phyloP scores from a whole-genome alignment of 371 early-diverging fungal species.

The Batkoa obscura region DNA sequence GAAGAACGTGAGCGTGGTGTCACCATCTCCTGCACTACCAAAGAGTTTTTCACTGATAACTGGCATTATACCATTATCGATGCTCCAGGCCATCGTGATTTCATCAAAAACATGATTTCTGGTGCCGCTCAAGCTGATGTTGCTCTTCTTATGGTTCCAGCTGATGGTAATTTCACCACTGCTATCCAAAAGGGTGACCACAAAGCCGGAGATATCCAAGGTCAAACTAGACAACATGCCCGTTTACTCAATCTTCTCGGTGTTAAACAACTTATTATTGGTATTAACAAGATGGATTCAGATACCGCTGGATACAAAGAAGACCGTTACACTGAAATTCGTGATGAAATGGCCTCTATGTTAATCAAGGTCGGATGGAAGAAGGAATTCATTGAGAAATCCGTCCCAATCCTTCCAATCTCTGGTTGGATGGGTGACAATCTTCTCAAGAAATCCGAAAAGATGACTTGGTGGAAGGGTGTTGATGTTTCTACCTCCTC shows the following conservation, averaged over 20 bases:
- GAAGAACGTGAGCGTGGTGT: constrained; percentile 96
- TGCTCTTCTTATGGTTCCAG: constrained; percentile 94
- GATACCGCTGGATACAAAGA: constrained; percentile 2
- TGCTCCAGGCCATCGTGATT: constrained; percentile 98
- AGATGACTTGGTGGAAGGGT: constrained; percentile 3
- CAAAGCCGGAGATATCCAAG: constrained; percentile 5
- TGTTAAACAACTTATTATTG: constrained; percentile 1
- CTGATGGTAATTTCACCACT: constrained; percentile 17
- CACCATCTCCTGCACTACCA: constrained; percentile 89
- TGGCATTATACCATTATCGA: constrained; percentile 74
- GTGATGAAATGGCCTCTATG: constrained; percentile 1
- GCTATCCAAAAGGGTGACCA: constrained; percentile 7
- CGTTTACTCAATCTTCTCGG: constrained; percentile 3
- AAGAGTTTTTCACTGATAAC: constrained; percentile 65
- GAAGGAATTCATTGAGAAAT: constrained; percentile 3
- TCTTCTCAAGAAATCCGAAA: background rate
- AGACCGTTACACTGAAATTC: constrained; percentile 4
- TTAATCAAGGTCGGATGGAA: constrained; percentile 3
- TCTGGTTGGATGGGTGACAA: constrained; percentile 2
- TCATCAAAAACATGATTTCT: constrained; percentile 98
- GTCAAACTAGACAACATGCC: background rate
- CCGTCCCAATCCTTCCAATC: background rate
- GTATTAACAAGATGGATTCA: constrained; percentile 3
- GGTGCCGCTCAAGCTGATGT: constrained; percentile 91
- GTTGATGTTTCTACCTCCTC: background rate